phyloP scores from a whole-genome alignment of 305 asterid genomes.

The Fraxinus latifolia region DNA sequence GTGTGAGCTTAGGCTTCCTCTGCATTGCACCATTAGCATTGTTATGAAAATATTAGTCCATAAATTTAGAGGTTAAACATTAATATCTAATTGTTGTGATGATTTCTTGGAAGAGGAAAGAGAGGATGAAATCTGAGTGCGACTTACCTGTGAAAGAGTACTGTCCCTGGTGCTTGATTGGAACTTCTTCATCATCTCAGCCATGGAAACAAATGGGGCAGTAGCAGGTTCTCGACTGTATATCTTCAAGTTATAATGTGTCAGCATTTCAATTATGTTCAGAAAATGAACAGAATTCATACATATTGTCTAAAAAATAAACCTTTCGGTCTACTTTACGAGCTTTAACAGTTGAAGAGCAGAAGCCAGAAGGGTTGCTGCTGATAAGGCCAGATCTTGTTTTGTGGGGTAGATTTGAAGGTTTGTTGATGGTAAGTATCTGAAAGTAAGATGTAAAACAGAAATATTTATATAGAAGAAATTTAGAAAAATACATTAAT shows the following conservation, averaged over 20 bases:
- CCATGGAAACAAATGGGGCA: slow-evolving; percentile 72
- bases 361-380: slow-evolving; percentile 39
- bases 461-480: not conserved
- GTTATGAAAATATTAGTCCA: slow-evolving; percentile 30
- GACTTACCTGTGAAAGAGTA: slow-evolving; percentile 53
- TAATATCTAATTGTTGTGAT: not conserved
- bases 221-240: slow-evolving; percentile 58
- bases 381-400: slow-evolving; percentile 52
- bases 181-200: slow-evolving; percentile 83
- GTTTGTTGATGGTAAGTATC: slow-evolving; percentile 69
- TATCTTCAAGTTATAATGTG: slow-evolving; percentile 38
- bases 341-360: slow-evolving; percentile 47
- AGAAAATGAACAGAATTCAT: not conserved
- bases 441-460: slow-evolving; percentile 18
- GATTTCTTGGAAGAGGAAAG: not conserved
- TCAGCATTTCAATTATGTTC: slow-evolving; percentile 15
- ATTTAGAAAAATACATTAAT: not conserved
- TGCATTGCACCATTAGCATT: slow-evolving; percentile 44
- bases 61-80: not conserved
- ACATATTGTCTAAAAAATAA: not conserved
- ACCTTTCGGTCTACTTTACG: slow-evolving; percentile 73
- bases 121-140: not conserved
- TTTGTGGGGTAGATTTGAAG: slow-evolving; percentile 69
- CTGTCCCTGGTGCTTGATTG: slow-evolving; percentile 71
- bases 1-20: slow-evolving; percentile 66